Conservation (phyloP, 495 filamentous ascomycete genomes). For the Annulohypoxylon nitens region DNA sequence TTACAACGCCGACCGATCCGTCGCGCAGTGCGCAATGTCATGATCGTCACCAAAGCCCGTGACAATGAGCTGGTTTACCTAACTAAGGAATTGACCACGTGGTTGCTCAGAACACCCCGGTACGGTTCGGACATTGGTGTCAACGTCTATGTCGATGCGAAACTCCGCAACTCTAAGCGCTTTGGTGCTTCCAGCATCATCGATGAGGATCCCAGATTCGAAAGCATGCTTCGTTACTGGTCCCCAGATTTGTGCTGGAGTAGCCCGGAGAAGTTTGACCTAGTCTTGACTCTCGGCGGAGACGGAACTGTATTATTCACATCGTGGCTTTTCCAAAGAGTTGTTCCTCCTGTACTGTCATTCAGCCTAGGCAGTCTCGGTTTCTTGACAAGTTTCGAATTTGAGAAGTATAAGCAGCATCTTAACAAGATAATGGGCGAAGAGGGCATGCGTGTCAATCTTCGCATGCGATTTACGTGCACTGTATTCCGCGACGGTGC, state of each 20-base stretch:
- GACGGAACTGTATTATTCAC: conserved; percentile 94
- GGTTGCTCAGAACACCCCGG: conserved; percentile 85
- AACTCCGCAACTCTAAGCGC: conserved; percentile 85
- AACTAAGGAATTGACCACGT: conserved; percentile 86
- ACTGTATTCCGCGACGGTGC: conserved; percentile 82
- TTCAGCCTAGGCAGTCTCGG: conserved; percentile 91
- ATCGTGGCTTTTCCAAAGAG: conserved; percentile 92
- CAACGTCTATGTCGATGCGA: conserved; percentile 94
- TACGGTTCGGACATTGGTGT: conserved; percentile 85
- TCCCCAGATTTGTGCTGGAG: conserved; percentile 93
- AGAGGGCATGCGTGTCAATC: conserved; percentile 91
- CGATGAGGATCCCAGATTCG: conserved; percentile 76
- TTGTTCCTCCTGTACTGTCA: conserved; percentile 89
- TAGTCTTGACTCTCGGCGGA: conserved; percentile 91
- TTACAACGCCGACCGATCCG: conserved; percentile 89
- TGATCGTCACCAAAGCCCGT: conserved; percentile 96
- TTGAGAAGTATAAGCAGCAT: conserved; percentile 81
- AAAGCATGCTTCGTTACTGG: conserved; percentile 90
- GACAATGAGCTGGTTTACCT: conserved; percentile 89
- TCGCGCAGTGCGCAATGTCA: conserved; percentile 87
- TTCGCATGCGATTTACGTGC: conserved; percentile 98
- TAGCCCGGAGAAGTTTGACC: conserved; percentile 88
- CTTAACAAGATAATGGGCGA: conserved; percentile 90
- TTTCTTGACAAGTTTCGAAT: conserved; percentile 95
- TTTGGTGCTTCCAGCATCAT: conserved; percentile 83